Evolutionary conservation across 2,329 filamentous ascomycete species (phyloP), one percentile per base, ranked within the genome.

Genomic region (Sarocladium oryzae): DNA sequence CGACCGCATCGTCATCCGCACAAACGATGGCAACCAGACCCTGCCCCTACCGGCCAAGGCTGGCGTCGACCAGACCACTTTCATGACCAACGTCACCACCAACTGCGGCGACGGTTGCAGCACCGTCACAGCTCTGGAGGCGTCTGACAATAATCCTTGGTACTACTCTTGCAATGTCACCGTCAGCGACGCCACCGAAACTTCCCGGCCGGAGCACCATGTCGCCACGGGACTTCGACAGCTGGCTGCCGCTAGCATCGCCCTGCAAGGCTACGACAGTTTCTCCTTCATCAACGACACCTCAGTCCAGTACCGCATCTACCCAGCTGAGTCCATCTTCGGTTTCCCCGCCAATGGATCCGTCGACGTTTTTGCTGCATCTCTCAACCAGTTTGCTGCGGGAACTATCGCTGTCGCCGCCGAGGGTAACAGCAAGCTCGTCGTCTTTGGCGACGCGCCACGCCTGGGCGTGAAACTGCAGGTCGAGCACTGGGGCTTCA

Each of bases 91-190:
- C 23, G 18, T 26, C 18, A 23, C 38, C 10, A 43, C 11, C 9
- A 43, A 11, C 23, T 43, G 38, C 18, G 38, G 38, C 23, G 38
- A 43, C 9, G 38, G 38, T 4, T 67, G 65, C 56, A 58, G 56
- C 49, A 36, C 54, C 13, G 59, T 73, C 4, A 54, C 62, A 24
- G 70, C 63, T 3, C 69, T 74, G 13, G 70, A 74, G 52, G 62
- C 69, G 1, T 69, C 65, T 0, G 21, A 50, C 13, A 61, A 52
- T 1, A 50, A 64, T 6, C 61, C 70, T 1, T 74, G 69, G 69
- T 72, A 65, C 52, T 74, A 74, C 57, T 54, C 48, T 13, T 74
- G 71, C 59, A 67, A 71, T 48, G 60, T 70, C 11, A 68, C 61
- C 0, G 48, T 73, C 4, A 59, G 60, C 1, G 18, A 55, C 2